Evolutionary conservation across 257 asterid species (phyloP).

Genomic region (Plectranthus barbatus): DNA sequence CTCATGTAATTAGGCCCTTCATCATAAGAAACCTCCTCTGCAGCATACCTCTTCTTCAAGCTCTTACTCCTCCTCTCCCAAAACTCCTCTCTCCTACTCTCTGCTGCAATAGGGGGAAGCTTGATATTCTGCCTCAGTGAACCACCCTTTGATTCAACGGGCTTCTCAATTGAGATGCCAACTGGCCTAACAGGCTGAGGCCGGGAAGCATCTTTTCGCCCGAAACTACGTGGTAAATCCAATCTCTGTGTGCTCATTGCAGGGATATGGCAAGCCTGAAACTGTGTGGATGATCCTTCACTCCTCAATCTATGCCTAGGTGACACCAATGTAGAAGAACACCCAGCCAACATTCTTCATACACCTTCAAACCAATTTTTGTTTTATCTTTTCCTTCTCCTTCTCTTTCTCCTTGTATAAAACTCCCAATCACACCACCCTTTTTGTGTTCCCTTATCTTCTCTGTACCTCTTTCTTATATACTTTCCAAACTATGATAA

Average conservation of each 20-base stretch:
- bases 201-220: slow-evolving; percentile 50
- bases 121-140: slow-evolving; percentile 57
- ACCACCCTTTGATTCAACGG: slow-evolving; percentile 39
- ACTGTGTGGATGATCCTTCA: slow-evolving; percentile 69
- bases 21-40: slow-evolving; percentile 38
- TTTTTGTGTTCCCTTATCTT: slow-evolving; percentile 19
- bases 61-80: slow-evolving; percentile 44
- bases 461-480: slow-evolving; percentile 15
- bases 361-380: slow-evolving; percentile 30
- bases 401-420: slow-evolving; percentile 16
- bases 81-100: slow-evolving; percentile 41
- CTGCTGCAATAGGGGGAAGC: slow-evolving; percentile 57
- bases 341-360: slow-evolving; percentile 97
- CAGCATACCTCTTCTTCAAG: slow-evolving; percentile 66
- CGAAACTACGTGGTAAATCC: slow-evolving; percentile 75
- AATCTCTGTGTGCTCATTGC: slow-evolving; percentile 94
- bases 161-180: slow-evolving; percentile 57
- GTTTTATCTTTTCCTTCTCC: not conserved
- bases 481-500: slow-evolving; percentile 19
- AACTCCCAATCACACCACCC: slow-evolving; percentile 36
- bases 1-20: slow-evolving; percentile 29
- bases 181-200: slow-evolving; percentile 68
- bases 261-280: slow-evolving; percentile 81
- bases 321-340: slow-evolving; percentile 83
- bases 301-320: slow-evolving; percentile 92